Percentiles rank a stretch among this genome's conserved stretches.
phyloP scores from a whole-genome alignment of 2,329 filamentous ascomycete species.

The Rhinocladiella mackenziei region DNA sequence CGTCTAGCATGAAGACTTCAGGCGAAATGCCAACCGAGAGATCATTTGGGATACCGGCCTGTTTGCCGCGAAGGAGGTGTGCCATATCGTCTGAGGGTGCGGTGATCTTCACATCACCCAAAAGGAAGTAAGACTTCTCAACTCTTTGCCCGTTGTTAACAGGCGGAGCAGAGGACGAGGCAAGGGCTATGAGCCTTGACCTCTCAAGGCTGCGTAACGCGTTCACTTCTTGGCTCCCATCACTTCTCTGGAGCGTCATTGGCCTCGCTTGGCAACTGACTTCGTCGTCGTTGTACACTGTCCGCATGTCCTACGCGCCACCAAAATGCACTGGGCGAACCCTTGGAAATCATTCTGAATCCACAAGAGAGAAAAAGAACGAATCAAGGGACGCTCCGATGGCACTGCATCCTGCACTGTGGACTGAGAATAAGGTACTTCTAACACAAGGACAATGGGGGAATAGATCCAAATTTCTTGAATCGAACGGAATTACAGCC shows the following conservation, averaged over 20 bases:
- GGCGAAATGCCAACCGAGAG: slow-evolving; percentile 75
- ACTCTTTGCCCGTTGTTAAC: too few species aligned
- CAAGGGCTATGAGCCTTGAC: neutral
- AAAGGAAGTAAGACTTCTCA: neutral
- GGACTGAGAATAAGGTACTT: too few species aligned
- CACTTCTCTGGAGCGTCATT: neutral
- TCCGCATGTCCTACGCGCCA: too few species aligned
- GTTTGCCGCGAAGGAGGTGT: slow-evolving; percentile 83
- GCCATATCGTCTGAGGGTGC: slow-evolving; percentile 58
- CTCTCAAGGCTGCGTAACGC: neutral
- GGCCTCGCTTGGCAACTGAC: too few species aligned
- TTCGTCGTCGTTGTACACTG: too few species aligned
- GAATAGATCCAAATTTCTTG: neutral
- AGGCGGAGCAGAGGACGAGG: too few species aligned
- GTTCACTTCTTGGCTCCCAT: neutral
- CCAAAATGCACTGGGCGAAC: too few species aligned
- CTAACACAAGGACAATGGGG: too few species aligned
- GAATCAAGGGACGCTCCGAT: too few species aligned
- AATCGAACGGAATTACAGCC: neutral
- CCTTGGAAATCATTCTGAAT: too few species aligned
- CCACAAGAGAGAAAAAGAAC: too few species aligned
- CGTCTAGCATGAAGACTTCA: slow-evolving; percentile 76
- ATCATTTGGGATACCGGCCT: slow-evolving; percentile 87
- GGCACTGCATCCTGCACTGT: too few species aligned
- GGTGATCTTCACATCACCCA: slow-evolving; percentile 8